Evolutionary conservation across 2,329 filamentous ascomycete genomes (phyloP), one percentile per base, ranked within the genome.

Genomic region (Knoxdaviesia proteae): DNA sequence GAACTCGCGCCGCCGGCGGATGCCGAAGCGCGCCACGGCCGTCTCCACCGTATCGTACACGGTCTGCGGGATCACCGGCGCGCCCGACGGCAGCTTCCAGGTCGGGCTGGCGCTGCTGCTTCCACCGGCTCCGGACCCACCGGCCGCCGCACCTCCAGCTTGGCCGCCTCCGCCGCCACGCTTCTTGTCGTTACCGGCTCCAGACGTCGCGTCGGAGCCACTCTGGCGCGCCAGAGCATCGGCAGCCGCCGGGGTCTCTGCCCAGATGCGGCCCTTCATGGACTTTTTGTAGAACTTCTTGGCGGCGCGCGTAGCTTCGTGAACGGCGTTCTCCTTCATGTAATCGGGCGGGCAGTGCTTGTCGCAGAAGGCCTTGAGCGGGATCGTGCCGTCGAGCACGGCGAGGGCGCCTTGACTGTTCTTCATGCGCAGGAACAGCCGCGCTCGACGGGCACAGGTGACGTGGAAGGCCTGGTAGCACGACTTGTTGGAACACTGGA

Each of bases 381-480:
- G 73, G 53, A 82, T 84, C 45, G 74, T 77, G 46, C 90, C 84
- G 47, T 78, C 74, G 48, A 88, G 74, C 11, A 86, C 75, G 11
- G 81, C 80, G 33, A 83, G 69, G 8, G 76, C 77, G 41, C 83
- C 82, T 48, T 88, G 82, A 43, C 75, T 82, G 41, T 87, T 86
- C 61, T 96, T 98, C 90, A 98, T 98, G 60, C 88, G 88, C 49
- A 98, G 66, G 54, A 84, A 96, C 0, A 98, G 68, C 48, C 79
- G 78, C 40, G 87, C 86, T 52, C 83, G 76, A 44, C 90, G 75
- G 30, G 90, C 90, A 57, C 90, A 98, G 5, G 90, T 96, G 43
- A 94, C 86, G 59, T 98, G 90, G 57, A 98, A 98, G 6, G 90
- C 90, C 54, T 88, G 80, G 55, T 93, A 98, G 59, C 90, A 98